Base-by-base conservation (phyloP, 2,329 filamentous ascomycete species). In the Epichloe hybrida region DNA sequence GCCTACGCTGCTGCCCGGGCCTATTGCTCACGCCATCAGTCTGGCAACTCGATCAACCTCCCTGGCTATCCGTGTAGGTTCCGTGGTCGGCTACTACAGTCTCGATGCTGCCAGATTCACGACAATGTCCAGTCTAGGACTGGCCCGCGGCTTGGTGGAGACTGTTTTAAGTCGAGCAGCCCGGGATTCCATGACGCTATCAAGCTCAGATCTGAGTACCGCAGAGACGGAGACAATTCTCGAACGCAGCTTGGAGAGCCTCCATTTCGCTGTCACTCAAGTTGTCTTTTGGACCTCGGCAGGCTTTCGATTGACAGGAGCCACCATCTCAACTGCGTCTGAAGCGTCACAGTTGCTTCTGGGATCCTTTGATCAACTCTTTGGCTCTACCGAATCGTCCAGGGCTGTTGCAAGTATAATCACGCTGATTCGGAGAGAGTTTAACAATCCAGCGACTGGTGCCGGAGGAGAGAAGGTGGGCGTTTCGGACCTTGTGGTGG, bases 341-440 rank as follows among this genome's bases (percentile, higher is more conserved):
- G 74, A 80, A 48, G 62, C 78, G 5, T 79, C 79, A 0, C 77
- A 81, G 53, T 65, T 81, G 35, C 64, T 81, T 0, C 66, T 84
- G 8, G 73, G 73, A 3, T 75, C 76, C 0, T 66, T 85, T 21
- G 81, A 85, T 59, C 76, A 80, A 55, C 75, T 84, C 39, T 76
- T 84, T 31, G 81, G 81, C 13, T 81, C 79, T 2, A 84, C 81
- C n/a, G 81, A 85, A 60, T 83, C 80, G 2, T 84, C 81, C 2
- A 69, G 80, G 40, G 81, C 81, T 11, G 81, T 84, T 52, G 79
- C 80, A 2, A 81, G 79, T 60, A 84, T 85, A 58, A 74, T 84
- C 55, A 77, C 77, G 1, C 66, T 84, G 35, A 75, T 84, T 45
- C 73, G 79, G 34, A 73, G 79, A 52, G 81, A 84, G 61, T 82